Base-by-base conservation (phyloP, 495 filamentous ascomycete species). In the Aspergillus saccharolyticus region DNA sequence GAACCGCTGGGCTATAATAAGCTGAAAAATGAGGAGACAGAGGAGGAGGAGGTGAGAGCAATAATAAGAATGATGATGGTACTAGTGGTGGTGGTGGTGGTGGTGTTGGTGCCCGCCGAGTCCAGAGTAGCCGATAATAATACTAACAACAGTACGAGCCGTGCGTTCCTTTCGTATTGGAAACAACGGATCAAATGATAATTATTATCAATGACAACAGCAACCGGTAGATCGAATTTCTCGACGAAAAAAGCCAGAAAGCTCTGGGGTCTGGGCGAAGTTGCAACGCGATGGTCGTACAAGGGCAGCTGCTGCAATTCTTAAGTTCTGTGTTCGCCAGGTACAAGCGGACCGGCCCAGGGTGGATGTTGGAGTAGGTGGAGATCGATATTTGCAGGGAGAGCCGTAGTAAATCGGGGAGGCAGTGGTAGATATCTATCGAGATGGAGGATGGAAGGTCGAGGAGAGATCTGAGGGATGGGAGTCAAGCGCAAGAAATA, bases 1-100 rank as follows among this genome's bases (percentile, higher is more conserved):
- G n/a, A 28, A 28, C 25, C 9, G 62, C 62, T 60, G 57, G 53
- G 55, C 53, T 44, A 56, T 48, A 52, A 57, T 62, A 54, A 55
- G 56, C 55, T 60, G 55, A 51, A 22, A 51, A 28, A 28, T 20
- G 18, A 28, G 42, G 25, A 39, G 39, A 46, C 20, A 18, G 25
- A 48, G 20, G 43, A 39, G 28, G 44, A 47, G 9, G 55, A 54
- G 28, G 18, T 52, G 57, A 9, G 9, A 9, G 25, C 9, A 28
- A 28, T 3, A 28, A 9, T 3, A 28, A 9, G 25, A 4, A 28
- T 4, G 9, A 9, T 28, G 9, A 9, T 28, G 9, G 9, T 28
- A 3, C 25, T 9, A 28, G 25, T 28, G 9, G 25, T 28, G 9
- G 25, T 28, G 9, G 25, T 28, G 9, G 25, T 28, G 25, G 25